phyloP scores from a whole-genome alignment of 345 rosid species.

The Adansonia digitata region DNA sequence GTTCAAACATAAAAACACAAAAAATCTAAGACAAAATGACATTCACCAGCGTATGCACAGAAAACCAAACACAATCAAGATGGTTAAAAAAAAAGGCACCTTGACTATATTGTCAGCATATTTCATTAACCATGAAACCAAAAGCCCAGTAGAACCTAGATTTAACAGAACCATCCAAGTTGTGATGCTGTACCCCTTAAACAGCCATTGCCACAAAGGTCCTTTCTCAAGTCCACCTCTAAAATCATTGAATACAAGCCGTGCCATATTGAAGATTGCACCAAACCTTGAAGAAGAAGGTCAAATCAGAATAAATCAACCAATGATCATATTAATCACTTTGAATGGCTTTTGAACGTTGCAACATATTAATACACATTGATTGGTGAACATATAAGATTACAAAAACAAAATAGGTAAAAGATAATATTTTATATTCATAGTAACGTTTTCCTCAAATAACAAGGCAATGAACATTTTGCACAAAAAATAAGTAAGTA shows the following conservation, averaged over 20 bases:
- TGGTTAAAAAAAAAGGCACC: slow-evolving; percentile 36
- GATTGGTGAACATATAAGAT: background rate
- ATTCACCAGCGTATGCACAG: background rate
- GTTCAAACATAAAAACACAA: background rate
- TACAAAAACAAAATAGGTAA: background rate
- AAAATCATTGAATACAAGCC: slow-evolving; percentile 82
- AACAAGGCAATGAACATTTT: background rate
- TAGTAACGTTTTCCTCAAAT: background rate
- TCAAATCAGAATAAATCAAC: background rate
- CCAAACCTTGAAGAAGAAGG: slow-evolving; percentile 53
- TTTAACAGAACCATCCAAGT: slow-evolving; percentile 66
- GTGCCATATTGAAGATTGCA: slow-evolving; percentile 71
- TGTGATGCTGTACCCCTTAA: slow-evolving; percentile 65
- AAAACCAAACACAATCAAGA: background rate
- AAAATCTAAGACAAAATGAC: background rate
- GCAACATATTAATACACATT: background rate
- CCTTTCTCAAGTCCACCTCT: slow-evolving; percentile 86
- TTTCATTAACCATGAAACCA: slow-evolving; percentile 22
- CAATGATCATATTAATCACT: background rate
- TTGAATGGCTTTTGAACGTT: background rate
- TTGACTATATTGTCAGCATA: slow-evolving; percentile 69
- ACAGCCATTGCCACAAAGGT: slow-evolving; percentile 86
- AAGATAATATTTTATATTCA: background rate
- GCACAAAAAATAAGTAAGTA: slow-evolving; percentile 7
- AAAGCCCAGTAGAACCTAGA: slow-evolving; percentile 19